Evolutionary conservation across 805 yeast genomes (phyloP).

Genomic region (Scheffersomyces stipitis): DNA sequence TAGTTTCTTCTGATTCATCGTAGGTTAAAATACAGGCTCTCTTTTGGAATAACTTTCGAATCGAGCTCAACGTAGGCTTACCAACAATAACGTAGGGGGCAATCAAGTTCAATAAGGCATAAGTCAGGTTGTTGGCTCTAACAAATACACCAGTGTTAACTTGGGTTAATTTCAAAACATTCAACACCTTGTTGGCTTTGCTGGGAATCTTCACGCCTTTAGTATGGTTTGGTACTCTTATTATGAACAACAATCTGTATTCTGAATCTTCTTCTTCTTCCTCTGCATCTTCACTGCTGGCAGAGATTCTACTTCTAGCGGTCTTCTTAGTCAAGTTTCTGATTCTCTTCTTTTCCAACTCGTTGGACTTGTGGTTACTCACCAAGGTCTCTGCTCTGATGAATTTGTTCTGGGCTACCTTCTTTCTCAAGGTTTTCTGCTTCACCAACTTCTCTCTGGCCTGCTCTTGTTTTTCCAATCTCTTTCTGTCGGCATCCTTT

Average conservation of each 20-base stretch:
- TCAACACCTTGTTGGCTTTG: slow-evolving; percentile 59
- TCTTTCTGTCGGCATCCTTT: slow-evolving; percentile 71
- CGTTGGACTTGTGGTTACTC: slow-evolving; percentile 61
- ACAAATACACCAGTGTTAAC: slow-evolving; percentile 71
- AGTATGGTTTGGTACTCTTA: slow-evolving; percentile 63
- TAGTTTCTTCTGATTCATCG: slow-evolving; percentile 20
- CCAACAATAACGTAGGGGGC: slow-evolving; percentile 77
- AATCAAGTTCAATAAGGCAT: slow-evolving; percentile 63
- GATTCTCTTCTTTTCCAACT: slow-evolving; percentile 67
- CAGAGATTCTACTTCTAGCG: slow-evolving; percentile 33
- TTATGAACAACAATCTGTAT: slow-evolving; percentile 56
- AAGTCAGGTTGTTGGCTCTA: slow-evolving; percentile 57
- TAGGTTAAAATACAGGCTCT: slow-evolving; percentile 57
- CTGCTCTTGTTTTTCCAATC: slow-evolving; percentile 71
- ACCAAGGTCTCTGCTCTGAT: slow-evolving; percentile 75
- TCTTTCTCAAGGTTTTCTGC: slow-evolving; percentile 42
- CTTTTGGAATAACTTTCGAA: slow-evolving; percentile 73
- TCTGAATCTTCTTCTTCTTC: slow-evolving; percentile 25
- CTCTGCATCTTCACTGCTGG: slow-evolving; percentile 26
- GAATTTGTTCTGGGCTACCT: slow-evolving; percentile 51
- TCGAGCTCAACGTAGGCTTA: slow-evolving; percentile 67
- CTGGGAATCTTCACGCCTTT: slow-evolving; percentile 63
- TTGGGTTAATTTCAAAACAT: slow-evolving; percentile 58
- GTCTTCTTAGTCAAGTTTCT: slow-evolving; percentile 54
- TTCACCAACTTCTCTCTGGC: slow-evolving; percentile 52